phyloP scores from a whole-genome alignment of 805 yeast species.

The Limtongozyma cylindracea region DNA sequence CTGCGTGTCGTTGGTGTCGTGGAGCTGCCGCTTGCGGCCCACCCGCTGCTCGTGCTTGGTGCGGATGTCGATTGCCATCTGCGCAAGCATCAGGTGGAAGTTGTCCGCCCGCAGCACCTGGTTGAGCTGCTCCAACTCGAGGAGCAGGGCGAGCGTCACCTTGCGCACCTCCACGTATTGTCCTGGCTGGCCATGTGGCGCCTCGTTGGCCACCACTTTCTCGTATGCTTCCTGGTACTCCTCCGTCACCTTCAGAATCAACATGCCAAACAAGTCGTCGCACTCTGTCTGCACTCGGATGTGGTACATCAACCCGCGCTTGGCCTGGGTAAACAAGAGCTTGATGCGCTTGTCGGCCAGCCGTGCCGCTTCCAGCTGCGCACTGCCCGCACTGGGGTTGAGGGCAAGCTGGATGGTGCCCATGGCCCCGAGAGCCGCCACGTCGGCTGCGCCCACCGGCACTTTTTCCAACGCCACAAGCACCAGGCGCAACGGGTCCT shows the following conservation, averaged over 20 bases:
- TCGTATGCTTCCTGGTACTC: slow-evolving; percentile 45
- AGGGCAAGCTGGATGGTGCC: slow-evolving; percentile 27
- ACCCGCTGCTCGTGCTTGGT: slow-evolving; percentile 18
- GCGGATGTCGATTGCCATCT: slow-evolving; percentile 59
- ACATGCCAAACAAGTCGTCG: slow-evolving; percentile 36
- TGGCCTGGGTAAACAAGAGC: slow-evolving; percentile 47
- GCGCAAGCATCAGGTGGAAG: slow-evolving; percentile 59
- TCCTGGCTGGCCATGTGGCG: slow-evolving; percentile 12
- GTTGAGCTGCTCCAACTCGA: slow-evolving; percentile 52
- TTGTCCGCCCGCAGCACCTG: slow-evolving; percentile 38
- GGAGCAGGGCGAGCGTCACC: slow-evolving; percentile 43
- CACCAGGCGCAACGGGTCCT: slow-evolving; percentile 26
- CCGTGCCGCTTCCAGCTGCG: slow-evolving; percentile 17
- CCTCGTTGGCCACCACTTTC: slow-evolving; percentile 10
- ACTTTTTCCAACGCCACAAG: slow-evolving; percentile 15
- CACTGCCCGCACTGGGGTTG: too few relatives aligned
- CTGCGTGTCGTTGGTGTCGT: slow-evolving; percentile 14
- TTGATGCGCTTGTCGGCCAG: slow-evolving; percentile 28
- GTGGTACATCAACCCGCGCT: slow-evolving; percentile 60
- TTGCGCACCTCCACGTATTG: slow-evolving; percentile 62
- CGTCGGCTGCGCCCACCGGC: slow-evolving; percentile 11
- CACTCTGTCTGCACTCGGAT: slow-evolving; percentile 66
- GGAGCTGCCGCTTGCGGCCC: slow-evolving; percentile 14
- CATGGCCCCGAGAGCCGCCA: slow-evolving; percentile 22
- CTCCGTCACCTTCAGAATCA: slow-evolving; percentile 39